Conservation (phyloP, 2,329 filamentous ascomycete genomes). For the Thelonectria discophora region DNA sequence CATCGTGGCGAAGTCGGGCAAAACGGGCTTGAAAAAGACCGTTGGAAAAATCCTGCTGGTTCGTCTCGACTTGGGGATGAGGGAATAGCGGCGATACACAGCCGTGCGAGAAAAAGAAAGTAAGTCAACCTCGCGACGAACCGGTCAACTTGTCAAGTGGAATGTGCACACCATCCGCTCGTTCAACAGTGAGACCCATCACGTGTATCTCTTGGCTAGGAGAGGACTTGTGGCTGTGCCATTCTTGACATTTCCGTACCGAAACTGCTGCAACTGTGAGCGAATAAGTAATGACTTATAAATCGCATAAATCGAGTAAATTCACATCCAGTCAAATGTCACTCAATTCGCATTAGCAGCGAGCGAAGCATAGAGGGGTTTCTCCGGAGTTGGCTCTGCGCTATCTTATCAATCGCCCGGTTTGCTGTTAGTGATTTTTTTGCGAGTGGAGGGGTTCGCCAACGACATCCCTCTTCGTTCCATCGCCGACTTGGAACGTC, state of each 20-base stretch:
- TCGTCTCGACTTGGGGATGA: too few relatives aligned
- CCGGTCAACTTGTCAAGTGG: background rate
- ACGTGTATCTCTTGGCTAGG: too few relatives aligned
- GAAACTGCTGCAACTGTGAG: too few relatives aligned
- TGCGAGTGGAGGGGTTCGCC: conserved; percentile 23
- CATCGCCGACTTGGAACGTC: conserved; percentile 1
- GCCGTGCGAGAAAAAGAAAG: background rate
- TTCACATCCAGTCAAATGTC: conserved; percentile 13
- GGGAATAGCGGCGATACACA: too few relatives aligned
- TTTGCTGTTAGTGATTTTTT: background rate
- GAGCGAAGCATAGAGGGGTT: too few relatives aligned
- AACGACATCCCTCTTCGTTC: conserved; percentile 1
- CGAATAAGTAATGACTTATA: too few relatives aligned
- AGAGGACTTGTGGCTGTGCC: too few relatives aligned
- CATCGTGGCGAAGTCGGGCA: conserved; percentile 3
- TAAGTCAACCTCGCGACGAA: background rate
- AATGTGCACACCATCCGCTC: background rate
- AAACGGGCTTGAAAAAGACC: too few relatives aligned
- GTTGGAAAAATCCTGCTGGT: too few relatives aligned
- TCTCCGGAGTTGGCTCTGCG: conserved; percentile 29
- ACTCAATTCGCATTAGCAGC: conserved; percentile 14
- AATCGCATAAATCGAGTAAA: too few relatives aligned
- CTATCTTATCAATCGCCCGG: conserved; percentile 39
- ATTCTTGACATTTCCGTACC: too few relatives aligned
- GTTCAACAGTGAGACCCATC: too few relatives aligned